Evolutionary conservation across 768 basidiomycete genomes (phyloP).

Genomic region (Imleria badia): DNA sequence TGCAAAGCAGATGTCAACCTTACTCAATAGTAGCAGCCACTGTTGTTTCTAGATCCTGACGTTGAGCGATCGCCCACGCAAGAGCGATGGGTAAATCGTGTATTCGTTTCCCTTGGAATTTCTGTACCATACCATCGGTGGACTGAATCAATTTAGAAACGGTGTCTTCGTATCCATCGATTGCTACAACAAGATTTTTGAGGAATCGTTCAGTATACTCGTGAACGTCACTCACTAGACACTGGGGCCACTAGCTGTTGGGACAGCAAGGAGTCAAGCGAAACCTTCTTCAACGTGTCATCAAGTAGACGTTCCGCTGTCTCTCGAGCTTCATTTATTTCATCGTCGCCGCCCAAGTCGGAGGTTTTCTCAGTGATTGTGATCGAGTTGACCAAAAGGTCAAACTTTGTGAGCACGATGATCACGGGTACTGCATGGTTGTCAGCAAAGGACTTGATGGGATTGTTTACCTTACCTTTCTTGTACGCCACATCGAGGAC

Average conservation of each 20-base stretch:
- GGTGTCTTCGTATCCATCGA: neutral
- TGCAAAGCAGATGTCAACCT: neutral
- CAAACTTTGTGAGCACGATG: constrained; percentile 7
- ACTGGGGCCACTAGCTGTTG: constrained; percentile 1
- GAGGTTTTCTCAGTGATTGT: no score
- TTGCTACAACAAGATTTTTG: neutral
- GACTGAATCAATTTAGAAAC: constrained; percentile 1
- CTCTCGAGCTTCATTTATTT: neutral
- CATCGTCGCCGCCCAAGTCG: neutral
- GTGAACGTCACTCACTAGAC: constrained; percentile 1
- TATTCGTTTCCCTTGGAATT: neutral
- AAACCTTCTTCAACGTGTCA: neutral
- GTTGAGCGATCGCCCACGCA: constrained; percentile 7
- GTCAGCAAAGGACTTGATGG: neutral
- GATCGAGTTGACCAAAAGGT: neutral
- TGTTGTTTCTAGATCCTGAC: neutral
- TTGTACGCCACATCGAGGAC: constrained; percentile 4
- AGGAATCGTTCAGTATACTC: neutral
- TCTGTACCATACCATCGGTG: constrained; percentile 5
- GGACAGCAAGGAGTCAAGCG: constrained; percentile 3
- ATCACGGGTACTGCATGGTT: neutral
- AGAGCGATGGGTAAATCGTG: constrained; percentile 1
- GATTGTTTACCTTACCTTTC: neutral
- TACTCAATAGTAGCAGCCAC: constrained; percentile 4
- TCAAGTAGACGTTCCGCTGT: neutral